Percentiles rank a stretch among this genome's conserved stretches.
phyloP scores from a whole-genome alignment of 2,329 filamentous ascomycete species.

The Aspergillus proliferans region DNA sequence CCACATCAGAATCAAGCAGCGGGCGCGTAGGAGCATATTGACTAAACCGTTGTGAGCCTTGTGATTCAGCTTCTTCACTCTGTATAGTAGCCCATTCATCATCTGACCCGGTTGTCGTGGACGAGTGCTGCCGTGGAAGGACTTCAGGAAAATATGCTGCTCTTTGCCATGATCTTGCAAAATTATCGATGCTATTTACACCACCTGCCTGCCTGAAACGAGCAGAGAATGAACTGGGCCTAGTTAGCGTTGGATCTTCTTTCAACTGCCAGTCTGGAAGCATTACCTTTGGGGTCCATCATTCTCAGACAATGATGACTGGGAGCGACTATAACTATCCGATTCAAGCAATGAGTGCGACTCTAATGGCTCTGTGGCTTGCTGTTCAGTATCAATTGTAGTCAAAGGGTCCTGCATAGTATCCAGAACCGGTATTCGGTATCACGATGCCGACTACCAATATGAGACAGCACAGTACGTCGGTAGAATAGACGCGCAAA shows the following conservation, averaged over 20 bases:
- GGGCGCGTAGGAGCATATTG: constrained; percentile 22
- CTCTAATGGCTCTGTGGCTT: background rate
- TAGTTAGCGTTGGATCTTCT: constrained; percentile 4
- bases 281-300: constrained; percentile 6
- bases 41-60: constrained; percentile 17
- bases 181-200: constrained; percentile 89
- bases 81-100: constrained; percentile 35
- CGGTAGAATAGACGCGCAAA: too few relatives aligned
- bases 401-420: background rate
- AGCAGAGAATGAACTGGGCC: constrained; percentile 39
- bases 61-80: constrained; percentile 15
- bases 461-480: too few relatives aligned
- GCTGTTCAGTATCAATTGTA: background rate
- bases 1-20: constrained; percentile 24
- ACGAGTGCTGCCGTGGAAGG: constrained; percentile 69
- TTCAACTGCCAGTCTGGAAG: background rate
- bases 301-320: constrained; percentile 1
- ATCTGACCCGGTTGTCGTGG: constrained; percentile 50
- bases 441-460: too few relatives aligned
- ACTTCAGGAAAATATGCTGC: constrained; percentile 85
- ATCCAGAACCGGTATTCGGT: too few relatives aligned
- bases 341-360: constrained; percentile 4
- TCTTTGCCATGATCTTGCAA: constrained; percentile 85
- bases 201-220: constrained; percentile 66
- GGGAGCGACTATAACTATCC: constrained; percentile 2